Evolutionary conservation across 2,329 filamentous ascomycete genomes (phyloP).

Genomic region (Escovopsis weberi): DNA sequence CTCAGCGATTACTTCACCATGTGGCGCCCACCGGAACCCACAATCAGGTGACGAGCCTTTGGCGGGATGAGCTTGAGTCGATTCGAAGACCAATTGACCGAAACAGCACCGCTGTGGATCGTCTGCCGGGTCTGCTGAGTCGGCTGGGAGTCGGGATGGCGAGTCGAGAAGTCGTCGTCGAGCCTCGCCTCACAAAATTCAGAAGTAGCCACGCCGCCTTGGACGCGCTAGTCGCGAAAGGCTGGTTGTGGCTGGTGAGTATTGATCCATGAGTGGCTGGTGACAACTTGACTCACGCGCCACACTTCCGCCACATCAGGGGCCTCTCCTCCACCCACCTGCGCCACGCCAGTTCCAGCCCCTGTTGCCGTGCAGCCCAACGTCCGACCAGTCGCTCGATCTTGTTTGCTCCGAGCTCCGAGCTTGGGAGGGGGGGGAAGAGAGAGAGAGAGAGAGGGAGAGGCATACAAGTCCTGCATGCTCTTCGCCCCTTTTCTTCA

Average conservation of each 20-base stretch:
- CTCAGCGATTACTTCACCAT: slow-evolving; percentile 21
- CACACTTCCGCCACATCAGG: slow-evolving; percentile 1
- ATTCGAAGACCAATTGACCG: slow-evolving; percentile 5
- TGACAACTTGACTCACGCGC: background rate
- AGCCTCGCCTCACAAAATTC: slow-evolving; percentile 22
- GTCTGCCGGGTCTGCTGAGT: slow-evolving; percentile 7
- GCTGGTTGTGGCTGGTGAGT: slow-evolving; percentile 1
- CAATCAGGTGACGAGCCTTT: background rate
- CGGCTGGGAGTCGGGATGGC: slow-evolving; percentile 7
- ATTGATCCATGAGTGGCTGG: too few species aligned
- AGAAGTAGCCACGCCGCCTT: slow-evolving; percentile 13
- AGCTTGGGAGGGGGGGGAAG: background rate
- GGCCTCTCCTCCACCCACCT: too few species aligned
- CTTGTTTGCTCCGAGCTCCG: background rate
- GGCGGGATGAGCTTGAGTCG: background rate
- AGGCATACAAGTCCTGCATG: too few species aligned
- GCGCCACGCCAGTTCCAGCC: too few species aligned
- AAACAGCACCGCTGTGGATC: slow-evolving; percentile 10
- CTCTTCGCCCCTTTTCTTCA: too few species aligned
- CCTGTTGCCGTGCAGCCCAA: too few species aligned
- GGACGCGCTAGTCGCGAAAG: slow-evolving; percentile 4
- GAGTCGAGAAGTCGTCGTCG: background rate
- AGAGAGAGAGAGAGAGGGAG: too few species aligned
- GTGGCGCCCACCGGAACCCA: slow-evolving; percentile 11
- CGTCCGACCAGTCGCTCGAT: too few species aligned